A percentile compares a stretch with the other conserved stretches of the same genome.
Evolutionary conservation across 306 rosid genomes (phyloP).

Genomic region (Gleditsia sinensis): DNA sequence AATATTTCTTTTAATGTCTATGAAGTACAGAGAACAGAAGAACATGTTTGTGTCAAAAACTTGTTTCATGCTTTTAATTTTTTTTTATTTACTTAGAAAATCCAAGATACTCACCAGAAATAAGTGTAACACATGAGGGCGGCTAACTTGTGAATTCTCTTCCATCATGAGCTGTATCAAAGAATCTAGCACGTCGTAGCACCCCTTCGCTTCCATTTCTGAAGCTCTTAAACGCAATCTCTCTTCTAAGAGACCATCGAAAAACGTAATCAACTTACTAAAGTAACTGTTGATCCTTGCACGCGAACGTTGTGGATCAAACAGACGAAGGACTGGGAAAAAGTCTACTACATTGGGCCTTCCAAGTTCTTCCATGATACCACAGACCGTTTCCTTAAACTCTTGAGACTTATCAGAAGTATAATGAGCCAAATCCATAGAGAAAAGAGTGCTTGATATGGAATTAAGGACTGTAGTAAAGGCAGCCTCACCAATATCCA

Average conservation of each 20-base stretch:
- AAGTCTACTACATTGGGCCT: too few relatives aligned
- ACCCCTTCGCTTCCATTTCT: not conserved
- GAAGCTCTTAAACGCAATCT: constrained; percentile 8
- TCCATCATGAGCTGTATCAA: not conserved
- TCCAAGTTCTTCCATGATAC: too few relatives aligned
- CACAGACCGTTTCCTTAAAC: too few relatives aligned
- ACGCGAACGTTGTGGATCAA: too few relatives aligned
- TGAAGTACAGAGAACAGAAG: too few relatives aligned
- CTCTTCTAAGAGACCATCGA: constrained; percentile 21
- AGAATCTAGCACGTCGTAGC: constrained; percentile 29
- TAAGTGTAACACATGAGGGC: not conserved
- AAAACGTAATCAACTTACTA: not conserved
- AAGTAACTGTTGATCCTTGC: not conserved
- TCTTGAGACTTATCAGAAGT: too few relatives aligned
- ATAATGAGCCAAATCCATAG: constrained; percentile 28
- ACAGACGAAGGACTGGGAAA: too few relatives aligned
- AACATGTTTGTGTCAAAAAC: too few relatives aligned
- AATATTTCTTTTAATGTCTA: too few relatives aligned
- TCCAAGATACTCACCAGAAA: constrained; percentile 22
- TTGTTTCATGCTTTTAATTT: too few relatives aligned
- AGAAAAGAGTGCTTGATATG: constrained; percentile 41
- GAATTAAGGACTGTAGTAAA: constrained; percentile 33
- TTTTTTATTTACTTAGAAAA: too few relatives aligned
- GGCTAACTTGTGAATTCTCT: constrained; percentile 9
- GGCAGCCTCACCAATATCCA: constrained; percentile 38